Evolutionary conservation across 2,329 filamentous ascomycete genomes (phyloP).

Genomic region (Alternaria sp.): DNA sequence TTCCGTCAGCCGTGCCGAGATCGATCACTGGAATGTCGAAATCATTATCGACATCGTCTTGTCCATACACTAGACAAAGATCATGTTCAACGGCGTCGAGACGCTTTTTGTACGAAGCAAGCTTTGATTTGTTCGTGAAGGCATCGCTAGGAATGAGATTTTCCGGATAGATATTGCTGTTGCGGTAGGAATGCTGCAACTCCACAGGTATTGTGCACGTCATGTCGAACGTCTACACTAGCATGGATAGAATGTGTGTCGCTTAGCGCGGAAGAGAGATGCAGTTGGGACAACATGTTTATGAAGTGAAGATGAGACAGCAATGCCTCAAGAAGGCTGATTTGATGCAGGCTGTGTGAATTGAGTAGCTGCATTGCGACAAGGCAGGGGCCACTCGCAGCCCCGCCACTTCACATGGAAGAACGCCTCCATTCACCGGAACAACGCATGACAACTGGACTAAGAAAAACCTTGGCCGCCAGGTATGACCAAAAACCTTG

Average conservation of each 20-base stretch:
- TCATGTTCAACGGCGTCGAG: conserved; percentile 19
- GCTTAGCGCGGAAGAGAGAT: background rate
- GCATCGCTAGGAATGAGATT: conserved; percentile 21
- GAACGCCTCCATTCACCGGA: background rate
- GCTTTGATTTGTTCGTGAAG: conserved; percentile 19
- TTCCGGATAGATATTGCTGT: conserved; percentile 20
- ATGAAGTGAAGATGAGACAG: conserved; percentile 3
- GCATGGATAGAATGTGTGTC: too few species aligned
- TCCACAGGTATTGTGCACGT: conserved; percentile 7
- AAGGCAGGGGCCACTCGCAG: background rate
- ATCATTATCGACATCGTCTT: conserved; percentile 13
- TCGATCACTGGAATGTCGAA: conserved; percentile 29
- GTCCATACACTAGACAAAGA: conserved; percentile 17
- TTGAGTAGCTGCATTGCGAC: too few species aligned
- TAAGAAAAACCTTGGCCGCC: background rate
- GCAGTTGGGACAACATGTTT: background rate
- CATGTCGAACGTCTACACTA: too few species aligned
- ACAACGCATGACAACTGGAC: background rate
- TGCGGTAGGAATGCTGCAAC: conserved; percentile 18
- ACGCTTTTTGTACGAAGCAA: conserved; percentile 20
- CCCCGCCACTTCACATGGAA: background rate
- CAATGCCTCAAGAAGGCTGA: conserved; percentile 8
- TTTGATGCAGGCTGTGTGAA: too few species aligned
- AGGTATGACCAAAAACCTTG: too few species aligned
- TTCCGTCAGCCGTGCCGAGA: conserved; percentile 16